phyloP scores from a whole-genome alignment of 2,329 filamentous ascomycete genomes.

The Hypoxylon sp. region DNA sequence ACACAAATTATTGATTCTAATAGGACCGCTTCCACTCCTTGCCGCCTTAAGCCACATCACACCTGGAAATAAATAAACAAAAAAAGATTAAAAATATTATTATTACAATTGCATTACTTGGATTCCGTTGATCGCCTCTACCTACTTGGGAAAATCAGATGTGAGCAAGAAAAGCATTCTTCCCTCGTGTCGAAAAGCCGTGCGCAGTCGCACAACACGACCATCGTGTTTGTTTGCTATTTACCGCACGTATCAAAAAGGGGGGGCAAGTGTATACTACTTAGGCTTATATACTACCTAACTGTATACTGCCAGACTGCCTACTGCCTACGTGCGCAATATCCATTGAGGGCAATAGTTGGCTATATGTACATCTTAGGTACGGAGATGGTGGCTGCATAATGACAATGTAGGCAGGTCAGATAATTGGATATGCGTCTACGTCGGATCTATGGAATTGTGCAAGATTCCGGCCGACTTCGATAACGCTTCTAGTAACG shows the following conservation, averaged over 20 bases:
- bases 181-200: constrained; percentile 28
- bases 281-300: constrained; percentile 1
- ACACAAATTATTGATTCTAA: constrained; percentile 16
- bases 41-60: constrained; percentile 41
- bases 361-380: background rate
- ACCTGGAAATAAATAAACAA: too few relatives aligned
- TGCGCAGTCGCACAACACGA: constrained; percentile 32
- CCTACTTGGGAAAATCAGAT: constrained; percentile 34
- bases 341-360: background rate
- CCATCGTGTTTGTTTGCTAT: constrained; percentile 32
- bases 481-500: constrained; percentile 16
- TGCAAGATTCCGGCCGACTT: constrained; percentile 5
- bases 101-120: constrained; percentile 5
- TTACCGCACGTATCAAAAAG: constrained; percentile 16
- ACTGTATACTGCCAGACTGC: too few relatives aligned
- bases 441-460: too few relatives aligned
- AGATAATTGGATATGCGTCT: too few relatives aligned
- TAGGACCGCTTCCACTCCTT: constrained; percentile 37
- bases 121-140: constrained; percentile 30
- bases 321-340: too few relatives aligned
- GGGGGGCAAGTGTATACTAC: constrained; percentile 1
- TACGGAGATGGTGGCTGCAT: too few relatives aligned
- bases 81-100: constrained; percentile 21
- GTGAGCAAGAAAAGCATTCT: constrained; percentile 9
- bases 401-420: too few relatives aligned